Evolutionary conservation across 2,329 filamentous ascomycete species (phyloP).

Genomic region (Ophiosphaerella narmari): DNA sequence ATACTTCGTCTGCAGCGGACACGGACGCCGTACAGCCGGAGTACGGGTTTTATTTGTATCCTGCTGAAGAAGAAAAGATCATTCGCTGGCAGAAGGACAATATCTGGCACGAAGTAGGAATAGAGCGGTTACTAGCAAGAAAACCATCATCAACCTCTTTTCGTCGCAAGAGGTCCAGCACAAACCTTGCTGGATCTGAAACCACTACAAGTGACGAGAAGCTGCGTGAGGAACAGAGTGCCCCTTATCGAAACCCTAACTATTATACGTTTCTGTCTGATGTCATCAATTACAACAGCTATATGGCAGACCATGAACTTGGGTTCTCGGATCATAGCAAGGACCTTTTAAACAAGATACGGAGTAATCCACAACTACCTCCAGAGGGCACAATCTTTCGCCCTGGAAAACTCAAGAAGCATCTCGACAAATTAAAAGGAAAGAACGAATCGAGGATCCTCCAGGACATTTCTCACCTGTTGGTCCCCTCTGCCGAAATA

Average conservation of each 20-base stretch:
- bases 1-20: neutral
- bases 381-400: neutral
- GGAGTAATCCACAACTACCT: neutral
- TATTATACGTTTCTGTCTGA: neutral
- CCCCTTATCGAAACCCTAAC: neutral
- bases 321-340: neutral
- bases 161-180: neutral
- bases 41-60: neutral
- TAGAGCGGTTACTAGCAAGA: neutral
- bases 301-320: neutral
- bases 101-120: neutral
- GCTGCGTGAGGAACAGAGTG: neutral
- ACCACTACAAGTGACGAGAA: neutral
- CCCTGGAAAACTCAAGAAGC: neutral
- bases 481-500: slow-evolving; percentile 4
- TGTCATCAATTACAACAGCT: neutral
- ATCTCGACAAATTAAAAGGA: neutral
- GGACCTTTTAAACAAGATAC: neutral
- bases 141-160: neutral
- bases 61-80: neutral
- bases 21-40: neutral
- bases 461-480: slow-evolving; percentile 1
- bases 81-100: neutral
- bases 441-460: neutral
- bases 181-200: neutral